phyloP scores from a whole-genome alignment of 345 rosid genomes.

The Pistacia atlantica region DNA sequence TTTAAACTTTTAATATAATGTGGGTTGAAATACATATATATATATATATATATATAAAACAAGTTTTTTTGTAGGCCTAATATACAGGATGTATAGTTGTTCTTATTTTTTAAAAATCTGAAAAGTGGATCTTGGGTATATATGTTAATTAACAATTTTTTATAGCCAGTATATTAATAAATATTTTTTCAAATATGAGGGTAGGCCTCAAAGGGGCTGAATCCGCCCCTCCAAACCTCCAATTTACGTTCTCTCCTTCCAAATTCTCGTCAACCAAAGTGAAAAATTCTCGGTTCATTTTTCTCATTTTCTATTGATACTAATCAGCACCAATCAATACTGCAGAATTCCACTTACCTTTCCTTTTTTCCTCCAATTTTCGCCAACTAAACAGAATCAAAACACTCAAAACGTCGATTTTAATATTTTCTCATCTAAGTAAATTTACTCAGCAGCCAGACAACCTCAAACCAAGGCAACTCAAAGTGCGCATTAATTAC shows the following conservation, averaged over 20 bases:
- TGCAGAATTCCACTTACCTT: neutral
- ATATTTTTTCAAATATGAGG: too few relatives aligned
- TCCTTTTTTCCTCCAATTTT: neutral
- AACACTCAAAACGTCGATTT: neutral
- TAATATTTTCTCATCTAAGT: neutral
- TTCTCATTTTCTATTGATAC: neutral
- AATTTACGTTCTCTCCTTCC: neutral
- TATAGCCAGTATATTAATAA: too few relatives aligned
- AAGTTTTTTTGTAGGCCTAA: too few relatives aligned
- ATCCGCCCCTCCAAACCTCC: neutral
- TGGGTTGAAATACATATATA: too few relatives aligned
- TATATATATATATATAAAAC: too few relatives aligned
- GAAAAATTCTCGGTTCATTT: neutral
- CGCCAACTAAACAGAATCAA: neutral
- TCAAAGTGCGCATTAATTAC: neutral
- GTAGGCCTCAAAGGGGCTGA: too few relatives aligned
- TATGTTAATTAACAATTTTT: too few relatives aligned
- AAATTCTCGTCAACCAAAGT: conserved; percentile 9
- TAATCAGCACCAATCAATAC: neutral
- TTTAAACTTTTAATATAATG: too few relatives aligned
- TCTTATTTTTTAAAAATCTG: too few relatives aligned
- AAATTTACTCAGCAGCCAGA: conserved; percentile 3
- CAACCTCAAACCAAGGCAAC: neutral
- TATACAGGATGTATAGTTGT: too few relatives aligned
- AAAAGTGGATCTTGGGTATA: too few relatives aligned